These are phyloP conservation scores for Metahyphopichia silvanorum DNA, from an alignment of 805 yeast genomes.

Conservation along the genomic window DNA sequence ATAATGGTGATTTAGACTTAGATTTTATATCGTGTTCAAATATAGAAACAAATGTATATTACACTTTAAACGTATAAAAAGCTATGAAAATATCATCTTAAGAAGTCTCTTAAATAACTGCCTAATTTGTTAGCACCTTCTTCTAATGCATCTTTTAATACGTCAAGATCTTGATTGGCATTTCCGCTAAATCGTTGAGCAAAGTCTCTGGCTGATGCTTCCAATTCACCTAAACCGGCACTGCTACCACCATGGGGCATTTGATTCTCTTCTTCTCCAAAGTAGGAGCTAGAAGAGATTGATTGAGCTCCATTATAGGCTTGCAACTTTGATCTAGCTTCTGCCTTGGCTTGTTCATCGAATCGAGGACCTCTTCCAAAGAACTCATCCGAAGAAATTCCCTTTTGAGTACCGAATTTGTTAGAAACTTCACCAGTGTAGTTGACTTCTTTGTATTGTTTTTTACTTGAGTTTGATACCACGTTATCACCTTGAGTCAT, in stretches of 20 bases:
- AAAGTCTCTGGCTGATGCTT: constrained; percentile 55
- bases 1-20: neutral
- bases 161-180: constrained; percentile 86
- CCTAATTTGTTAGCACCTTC: constrained; percentile 90
- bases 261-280: constrained; percentile 73
- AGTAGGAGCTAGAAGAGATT: constrained; percentile 88
- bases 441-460: constrained; percentile 51
- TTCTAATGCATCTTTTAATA: constrained; percentile 86
- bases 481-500: constrained; percentile 67
- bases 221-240: constrained; percentile 44
- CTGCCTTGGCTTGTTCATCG: constrained; percentile 73
- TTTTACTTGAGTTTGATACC: constrained; percentile 19
- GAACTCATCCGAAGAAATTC: constrained; percentile 91
- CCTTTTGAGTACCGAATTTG: constrained; percentile 87
- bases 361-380: constrained; percentile 82
- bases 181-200: constrained; percentile 68
- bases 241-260: constrained; percentile 13
- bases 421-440: constrained; percentile 73
- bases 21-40: neutral
- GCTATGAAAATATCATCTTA: constrained; percentile 47
- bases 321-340: constrained; percentile 79
- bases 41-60: no score
- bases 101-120: constrained; percentile 79
- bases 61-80: no score
- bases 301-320: constrained; percentile 83